phyloP scores from a whole-genome alignment of 176 grass and related monocot genomes.

The Ensete glaucum region DNA sequence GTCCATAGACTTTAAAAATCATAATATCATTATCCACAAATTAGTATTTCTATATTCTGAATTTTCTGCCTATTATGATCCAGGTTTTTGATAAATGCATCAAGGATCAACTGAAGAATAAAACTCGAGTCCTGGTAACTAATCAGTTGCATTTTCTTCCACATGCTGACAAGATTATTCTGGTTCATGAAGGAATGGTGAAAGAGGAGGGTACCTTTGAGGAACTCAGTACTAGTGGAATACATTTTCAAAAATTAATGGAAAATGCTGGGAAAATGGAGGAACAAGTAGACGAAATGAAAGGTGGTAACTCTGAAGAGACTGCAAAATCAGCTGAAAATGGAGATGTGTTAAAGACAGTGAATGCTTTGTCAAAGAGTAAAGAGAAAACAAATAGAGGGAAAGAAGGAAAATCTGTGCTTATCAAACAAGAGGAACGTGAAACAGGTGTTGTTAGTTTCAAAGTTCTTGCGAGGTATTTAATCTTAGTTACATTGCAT shows the following conservation, averaged over 20 bases:
- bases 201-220: slow-evolving; percentile 98
- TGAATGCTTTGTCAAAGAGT: slow-evolving; percentile 34
- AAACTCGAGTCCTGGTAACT: slow-evolving; percentile 95
- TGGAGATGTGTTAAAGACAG: slow-evolving; percentile 26
- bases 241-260: slow-evolving; percentile 90
- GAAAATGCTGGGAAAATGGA: slow-evolving; percentile 99
- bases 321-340: slow-evolving; percentile 45
- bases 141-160: slow-evolving; percentile 98
- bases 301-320: slow-evolving; percentile 32
- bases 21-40: neutral
- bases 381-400: slow-evolving; percentile 44
- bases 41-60: neutral
- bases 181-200: slow-evolving; percentile 82
- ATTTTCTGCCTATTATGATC: slow-evolving; percentile 4
- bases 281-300: slow-evolving; percentile 77
- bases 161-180: slow-evolving; percentile 84
- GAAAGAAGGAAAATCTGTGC: slow-evolving; percentile 78
- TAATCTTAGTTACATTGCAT: neutral
- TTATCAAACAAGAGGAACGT: slow-evolving; percentile 96
- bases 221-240: slow-evolving; percentile 73
- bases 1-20: neutral
- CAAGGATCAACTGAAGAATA: slow-evolving; percentile 71
- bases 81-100: slow-evolving; percentile 99
- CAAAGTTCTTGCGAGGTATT: slow-evolving; percentile 90
- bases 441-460: slow-evolving; percentile 91